Conservation (phyloP, 371 early-diverging fungal species). For the Mortierella sp. region DNA sequence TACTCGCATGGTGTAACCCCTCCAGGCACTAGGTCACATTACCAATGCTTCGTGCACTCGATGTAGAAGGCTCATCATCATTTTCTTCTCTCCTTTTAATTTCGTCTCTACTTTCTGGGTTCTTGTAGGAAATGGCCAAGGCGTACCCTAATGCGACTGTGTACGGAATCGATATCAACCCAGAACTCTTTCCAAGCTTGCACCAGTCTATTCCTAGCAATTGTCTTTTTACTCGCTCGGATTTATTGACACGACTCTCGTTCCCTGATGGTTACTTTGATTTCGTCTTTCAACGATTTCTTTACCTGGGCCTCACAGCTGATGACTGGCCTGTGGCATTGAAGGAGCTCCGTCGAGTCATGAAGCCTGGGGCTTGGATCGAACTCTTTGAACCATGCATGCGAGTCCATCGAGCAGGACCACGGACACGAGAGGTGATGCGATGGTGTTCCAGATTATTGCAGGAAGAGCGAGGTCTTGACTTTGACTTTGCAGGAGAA, state of each 20-base stretch:
- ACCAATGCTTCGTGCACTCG: conserved; percentile 2
- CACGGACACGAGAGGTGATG: conserved; percentile 45
- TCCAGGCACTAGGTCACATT: background rate
- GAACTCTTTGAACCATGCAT: conserved; percentile 53
- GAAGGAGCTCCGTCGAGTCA: conserved; percentile 45
- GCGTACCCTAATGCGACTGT: conserved; percentile 51
- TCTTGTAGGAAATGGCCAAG: conserved; percentile 48
- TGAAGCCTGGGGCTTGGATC: conserved; percentile 52
- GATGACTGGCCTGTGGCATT: conserved; percentile 50
- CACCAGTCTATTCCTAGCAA: conserved; percentile 41
- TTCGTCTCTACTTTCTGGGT: background rate
- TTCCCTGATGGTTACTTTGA: conserved; percentile 52
- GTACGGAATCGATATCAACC: conserved; percentile 52
- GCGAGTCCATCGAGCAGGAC: conserved; percentile 47
- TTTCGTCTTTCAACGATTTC: conserved; percentile 50
- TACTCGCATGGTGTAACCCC: background rate
- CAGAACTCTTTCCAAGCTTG: conserved; percentile 41
- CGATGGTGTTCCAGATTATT: conserved; percentile 39
- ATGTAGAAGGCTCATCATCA: conserved; percentile 1
- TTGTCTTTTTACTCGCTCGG: conserved; percentile 43
- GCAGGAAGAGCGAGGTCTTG: conserved; percentile 49
- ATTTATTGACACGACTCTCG: conserved; percentile 38
- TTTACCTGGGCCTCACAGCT: conserved; percentile 38
- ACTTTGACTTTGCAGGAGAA: conserved; percentile 52
- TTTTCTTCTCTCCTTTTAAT: background rate